phyloP scores from a whole-genome alignment of 2,329 filamentous ascomycete genomes.

The Didymella lethalis region DNA sequence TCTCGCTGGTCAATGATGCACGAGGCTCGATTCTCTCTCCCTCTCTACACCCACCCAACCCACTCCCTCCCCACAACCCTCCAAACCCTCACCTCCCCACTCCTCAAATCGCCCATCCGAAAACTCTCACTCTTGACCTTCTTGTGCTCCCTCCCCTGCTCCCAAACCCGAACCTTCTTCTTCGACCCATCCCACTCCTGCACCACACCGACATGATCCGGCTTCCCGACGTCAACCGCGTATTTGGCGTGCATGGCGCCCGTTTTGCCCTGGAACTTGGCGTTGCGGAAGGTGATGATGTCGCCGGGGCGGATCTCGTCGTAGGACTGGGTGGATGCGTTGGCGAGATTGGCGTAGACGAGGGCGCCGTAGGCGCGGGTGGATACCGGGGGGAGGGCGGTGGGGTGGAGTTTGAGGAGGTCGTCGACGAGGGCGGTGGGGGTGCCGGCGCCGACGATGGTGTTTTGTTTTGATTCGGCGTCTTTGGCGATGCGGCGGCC shows the following conservation, averaged over 20 bases:
- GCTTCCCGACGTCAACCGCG: slow-evolving; percentile 83
- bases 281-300: slow-evolving; percentile 90
- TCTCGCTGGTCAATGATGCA: too few species aligned
- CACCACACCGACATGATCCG: slow-evolving; percentile 87
- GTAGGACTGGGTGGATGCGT: slow-evolving; percentile 86
- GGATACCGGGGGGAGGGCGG: slow-evolving; percentile 84
- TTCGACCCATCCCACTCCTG: slow-evolving; percentile 98
- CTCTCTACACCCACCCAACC: slow-evolving; percentile 74
- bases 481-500: slow-evolving; percentile 79
- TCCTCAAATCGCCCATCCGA: slow-evolving; percentile 87
- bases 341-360: slow-evolving; percentile 94
- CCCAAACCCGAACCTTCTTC: slow-evolving; percentile 95
- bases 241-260: slow-evolving; percentile 97
- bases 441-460: slow-evolving; percentile 82
- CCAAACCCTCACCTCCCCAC: slow-evolving; percentile 97
- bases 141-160: slow-evolving; percentile 91
- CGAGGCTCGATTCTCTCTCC: not conserved
- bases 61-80: slow-evolving; percentile 89
- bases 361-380: slow-evolving; percentile 88
- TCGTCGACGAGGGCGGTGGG: slow-evolving; percentile 80
- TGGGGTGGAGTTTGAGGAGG: slow-evolving; percentile 74
- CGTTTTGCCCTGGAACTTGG: slow-evolving; percentile 93
- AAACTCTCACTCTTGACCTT: slow-evolving; percentile 96
- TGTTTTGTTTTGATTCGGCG: slow-evolving; percentile 76
- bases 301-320: slow-evolving; percentile 95